Base-by-base conservation (phyloP, 139 green algal genomes). In the Chlamydomonas sphaeroides region DNA sequence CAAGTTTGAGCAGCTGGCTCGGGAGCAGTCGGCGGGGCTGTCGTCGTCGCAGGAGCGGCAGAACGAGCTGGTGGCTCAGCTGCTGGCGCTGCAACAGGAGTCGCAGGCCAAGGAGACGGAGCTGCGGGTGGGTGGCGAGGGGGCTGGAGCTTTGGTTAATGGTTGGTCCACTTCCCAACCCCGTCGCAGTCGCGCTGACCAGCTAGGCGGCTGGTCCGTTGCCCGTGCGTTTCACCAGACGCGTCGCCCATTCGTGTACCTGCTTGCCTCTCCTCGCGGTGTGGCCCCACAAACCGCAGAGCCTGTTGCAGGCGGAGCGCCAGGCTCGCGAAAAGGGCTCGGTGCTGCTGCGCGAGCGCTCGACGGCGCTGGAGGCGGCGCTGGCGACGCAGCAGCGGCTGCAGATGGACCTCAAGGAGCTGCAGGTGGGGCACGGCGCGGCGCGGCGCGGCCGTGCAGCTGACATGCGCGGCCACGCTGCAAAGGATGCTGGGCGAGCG, bases 71-170 rank as follows among this genome's bases (percentile, higher is more conserved):
- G 62, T 73, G 76, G 76, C 42, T 0, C 62, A 65, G 56, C 48
- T 75, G 77, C 65, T 76, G 65, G 77, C 77, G 35, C 65, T 76
- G 77, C 77, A 76, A 48, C 77, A 84, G 77, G 65, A 75, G 48
- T 10, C 33, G 1, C 65, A 75, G 65, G 65, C 33, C 26, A 75
- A 67, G 77, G 77, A 82, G 75, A 20, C 42, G 21, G 75, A 82
- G 61, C 45, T 82, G 59, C 23, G 75, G 75, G 75, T 82, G 45
- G 5, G 75, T 10, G 32, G 36, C 18, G 59, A 38, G 20, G 30
- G 10, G 10, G 4, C n/a, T n/a, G n/a, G n/a, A n/a, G n/a, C n/a
- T n/a, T n/a, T n/a, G n/a, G n/a, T n/a, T n/a, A n/a, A n/a, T n/a
- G n/a, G n/a, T n/a, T n/a, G n/a, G n/a, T n/a, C n/a, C n/a, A n/a